Evolutionary conservation across 306 rosid species (phyloP), one percentile per base, ranked within the genome.

Genomic region (Prinsepia uniflora): DNA sequence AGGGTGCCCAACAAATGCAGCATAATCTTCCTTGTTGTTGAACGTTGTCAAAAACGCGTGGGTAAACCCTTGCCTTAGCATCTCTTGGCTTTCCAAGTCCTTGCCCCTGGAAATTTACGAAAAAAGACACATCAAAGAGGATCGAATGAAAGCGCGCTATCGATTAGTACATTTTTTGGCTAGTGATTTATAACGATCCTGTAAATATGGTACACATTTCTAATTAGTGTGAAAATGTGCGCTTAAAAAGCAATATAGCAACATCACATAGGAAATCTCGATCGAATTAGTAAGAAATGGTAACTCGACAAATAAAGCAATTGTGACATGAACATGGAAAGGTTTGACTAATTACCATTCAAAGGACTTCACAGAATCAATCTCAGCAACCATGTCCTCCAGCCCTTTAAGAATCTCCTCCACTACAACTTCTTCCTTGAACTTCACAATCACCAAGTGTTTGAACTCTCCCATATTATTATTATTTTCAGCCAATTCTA

Each of bases 21-120:
- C 43, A 63, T 78, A 88, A 78, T 84, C 98, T 63, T 89, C 97
- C 78, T 89, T 94, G 70, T 84, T 88, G 76, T 74, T 44, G 77
- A 94, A 94, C 78, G 98, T 89, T 90, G 87, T 90, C 64, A 86
- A 54, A 85, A 94, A 84, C 39, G 87, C 94, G 77, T 94, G 97
- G 59, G 96, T 94, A 71, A 85, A 94, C 41, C 98, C 98, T 79
- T 89, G 96, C 73, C 89, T 87, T 42, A 94, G 84, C 77, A 80
- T 66, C 53, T 90, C 97, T 58, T 72, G 79, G 81, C 97, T 92
- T 76, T 90, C 98, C 65, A 76, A 49, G 68, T 90, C 98, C 36
- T 84, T 68, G 75, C 97, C 98, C 98, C 96, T 90, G 82, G 68
- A 44, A 71, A 52, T 7, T 64, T 18, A 18, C 43, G 10, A 15